phyloP scores from a whole-genome alignment of 257 asterid genomes.

The Anisodus tanguticus region DNA sequence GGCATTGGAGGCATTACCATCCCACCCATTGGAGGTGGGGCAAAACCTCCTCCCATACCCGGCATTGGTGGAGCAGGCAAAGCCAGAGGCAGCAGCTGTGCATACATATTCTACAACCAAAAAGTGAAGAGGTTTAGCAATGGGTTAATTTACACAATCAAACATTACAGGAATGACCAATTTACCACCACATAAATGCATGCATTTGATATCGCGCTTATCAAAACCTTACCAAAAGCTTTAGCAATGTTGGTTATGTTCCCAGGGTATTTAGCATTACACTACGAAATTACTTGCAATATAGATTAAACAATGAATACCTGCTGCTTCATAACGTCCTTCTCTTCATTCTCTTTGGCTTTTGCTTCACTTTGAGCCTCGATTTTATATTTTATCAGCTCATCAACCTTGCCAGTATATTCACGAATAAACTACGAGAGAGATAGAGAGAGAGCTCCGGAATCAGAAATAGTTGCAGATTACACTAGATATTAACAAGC shows the following conservation, averaged over 20 bases:
- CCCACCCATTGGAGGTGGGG: constrained; percentile 67
- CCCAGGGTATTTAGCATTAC: background rate
- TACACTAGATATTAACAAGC: constrained; percentile 13
- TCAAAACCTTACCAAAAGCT: constrained; percentile 18
- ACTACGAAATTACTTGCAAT: background rate
- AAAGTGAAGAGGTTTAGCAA: constrained; percentile 15
- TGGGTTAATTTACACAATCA: constrained; percentile 16
- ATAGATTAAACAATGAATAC: constrained; percentile 40
- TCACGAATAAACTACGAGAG: constrained; percentile 64
- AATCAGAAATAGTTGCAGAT: constrained; percentile 13
- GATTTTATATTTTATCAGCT: constrained; percentile 80
- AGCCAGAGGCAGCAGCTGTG: constrained; percentile 97
- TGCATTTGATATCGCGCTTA: background rate
- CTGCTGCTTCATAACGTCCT: constrained; percentile 87
- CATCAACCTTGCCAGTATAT: constrained; percentile 93
- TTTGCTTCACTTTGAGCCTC: constrained; percentile 75
- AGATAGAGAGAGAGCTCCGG: background rate
- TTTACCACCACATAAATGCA: constrained; percentile 19
- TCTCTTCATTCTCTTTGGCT: constrained; percentile 89
- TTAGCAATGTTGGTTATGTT: constrained; percentile 19
- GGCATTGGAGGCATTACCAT: constrained; percentile 97
- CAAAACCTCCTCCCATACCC: constrained; percentile 67
- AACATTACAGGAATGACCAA: background rate
- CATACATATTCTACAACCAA: constrained; percentile 86
- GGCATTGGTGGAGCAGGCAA: constrained; percentile 96